Base-by-base conservation (phyloP, 768 basidiomycete species). In the Leccinum obscurum region DNA sequence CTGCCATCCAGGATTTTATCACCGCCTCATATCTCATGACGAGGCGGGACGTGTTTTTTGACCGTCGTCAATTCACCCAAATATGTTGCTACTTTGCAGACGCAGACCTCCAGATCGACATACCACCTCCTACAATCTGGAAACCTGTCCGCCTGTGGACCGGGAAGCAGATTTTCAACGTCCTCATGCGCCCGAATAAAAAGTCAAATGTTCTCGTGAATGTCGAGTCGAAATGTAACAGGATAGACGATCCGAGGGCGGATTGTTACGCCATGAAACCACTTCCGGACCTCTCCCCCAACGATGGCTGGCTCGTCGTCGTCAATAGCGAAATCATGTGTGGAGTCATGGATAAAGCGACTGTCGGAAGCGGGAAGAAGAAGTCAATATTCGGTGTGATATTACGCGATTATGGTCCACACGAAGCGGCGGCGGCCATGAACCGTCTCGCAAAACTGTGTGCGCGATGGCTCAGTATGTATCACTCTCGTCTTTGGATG, bases 281-380 rank as follows among this genome's bases (percentile, higher is more conserved):
- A 3, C 86, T 85, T 46, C 82, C 85, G 15, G 97, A 99, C 67
- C 81, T 99, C 73, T 90, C 92, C 10, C 95, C 96, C 0, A 98
- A 99, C 69, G 97, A 99, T 66, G 96, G 96, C 1, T 98, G 93
- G 88, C 83, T 99, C 28, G 97, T 99, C 50, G 86, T 99, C 57
- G 87, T 95, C 63, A 99, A 98, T 73, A 94, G 92, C 70, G 95
- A 99, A 75, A 93, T 99, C 67, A 99, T 98, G 94, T 98, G 95
- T 68, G 97, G 97, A 49, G 92, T 94, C 15, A 96, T 98, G 88
- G 97, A 99, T 78, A 99, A 99, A 77, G 92, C 92, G 15, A 98
- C 94, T 0, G 89, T 98, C 4, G 97, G 97, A 56, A 91, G 93
- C 66, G 97, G 97, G 55, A 99, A 99, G 84, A 98, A 99, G 81